These are phyloP conservation scores for Polygonum aviculare DNA, from an alignment of 148 eudicot species.

Conservation along the genomic window DNA sequence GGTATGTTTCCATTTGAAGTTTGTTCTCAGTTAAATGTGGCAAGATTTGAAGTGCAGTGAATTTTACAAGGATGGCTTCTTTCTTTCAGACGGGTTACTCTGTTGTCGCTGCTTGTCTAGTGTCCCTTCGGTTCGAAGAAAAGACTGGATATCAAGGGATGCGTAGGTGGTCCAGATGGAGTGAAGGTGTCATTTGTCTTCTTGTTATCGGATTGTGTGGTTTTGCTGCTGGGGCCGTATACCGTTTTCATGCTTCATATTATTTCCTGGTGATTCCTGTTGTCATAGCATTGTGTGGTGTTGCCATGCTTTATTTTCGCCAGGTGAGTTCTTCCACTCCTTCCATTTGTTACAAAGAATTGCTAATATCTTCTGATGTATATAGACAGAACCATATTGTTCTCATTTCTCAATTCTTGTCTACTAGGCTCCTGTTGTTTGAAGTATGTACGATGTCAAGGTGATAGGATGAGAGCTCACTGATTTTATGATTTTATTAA, in stretches of 20 bases:
- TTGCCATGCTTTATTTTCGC: slow-evolving; percentile 52
- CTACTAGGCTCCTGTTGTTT: too few relatives aligned
- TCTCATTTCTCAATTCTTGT: too few relatives aligned
- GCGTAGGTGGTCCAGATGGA: slow-evolving; percentile 48
- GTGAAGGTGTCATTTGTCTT: slow-evolving; percentile 69
- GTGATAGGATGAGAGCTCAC: too few relatives aligned
- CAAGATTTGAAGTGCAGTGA: slow-evolving; percentile 1
- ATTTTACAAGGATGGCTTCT: slow-evolving; percentile 3
- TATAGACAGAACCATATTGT: too few relatives aligned
- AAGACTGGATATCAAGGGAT: slow-evolving; percentile 34
- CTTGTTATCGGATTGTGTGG: slow-evolving; percentile 58
- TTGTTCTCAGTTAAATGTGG: slow-evolving; percentile 6
- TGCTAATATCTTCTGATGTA: too few relatives aligned
- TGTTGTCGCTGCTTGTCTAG: slow-evolving; percentile 91
- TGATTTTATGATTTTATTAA: too few relatives aligned
- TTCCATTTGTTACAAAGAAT: neutral
- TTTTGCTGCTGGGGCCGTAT: slow-evolving; percentile 65
- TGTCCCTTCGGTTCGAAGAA: slow-evolving; percentile 76
- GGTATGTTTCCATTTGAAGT: slow-evolving; percentile 42
- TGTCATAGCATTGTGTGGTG: slow-evolving; percentile 43
- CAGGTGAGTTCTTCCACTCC: slow-evolving; percentile 48
- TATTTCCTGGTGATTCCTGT: slow-evolving; percentile 41
- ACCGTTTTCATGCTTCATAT: slow-evolving; percentile 59
- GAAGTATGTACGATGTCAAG: too few relatives aligned
- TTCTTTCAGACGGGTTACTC: slow-evolving; percentile 89